phyloP scores from a whole-genome alignment of 257 asterid species.

The Lycium ferocissimum region DNA sequence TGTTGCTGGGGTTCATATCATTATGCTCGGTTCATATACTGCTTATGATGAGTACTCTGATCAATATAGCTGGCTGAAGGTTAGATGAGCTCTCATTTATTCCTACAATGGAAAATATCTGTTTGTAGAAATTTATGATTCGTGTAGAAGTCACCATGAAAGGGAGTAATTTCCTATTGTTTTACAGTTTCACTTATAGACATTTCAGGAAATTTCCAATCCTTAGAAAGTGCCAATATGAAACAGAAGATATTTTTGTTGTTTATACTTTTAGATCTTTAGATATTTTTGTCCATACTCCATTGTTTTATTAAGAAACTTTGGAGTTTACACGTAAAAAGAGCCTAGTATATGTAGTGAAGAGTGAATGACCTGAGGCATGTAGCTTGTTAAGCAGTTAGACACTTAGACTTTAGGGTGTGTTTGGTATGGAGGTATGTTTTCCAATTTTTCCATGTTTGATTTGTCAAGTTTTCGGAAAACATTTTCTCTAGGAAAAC shows the following conservation, averaged over 20 bases:
- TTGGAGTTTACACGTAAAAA: neutral
- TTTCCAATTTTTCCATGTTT: too few relatives aligned
- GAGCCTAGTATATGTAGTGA: neutral
- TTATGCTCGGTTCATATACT: slow-evolving; percentile 92
- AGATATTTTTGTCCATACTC: slow-evolving; percentile 10
- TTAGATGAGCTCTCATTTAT: slow-evolving; percentile 39
- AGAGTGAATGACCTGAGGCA: neutral
- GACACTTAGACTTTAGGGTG: neutral
- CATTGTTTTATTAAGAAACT: neutral
- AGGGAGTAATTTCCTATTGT: slow-evolving; percentile 3
- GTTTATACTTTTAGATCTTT: slow-evolving; percentile 3
- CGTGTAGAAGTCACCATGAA: neutral
- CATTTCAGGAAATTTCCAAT: slow-evolving; percentile 19
- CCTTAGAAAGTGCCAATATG: neutral
- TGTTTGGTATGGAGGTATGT: too few relatives aligned
- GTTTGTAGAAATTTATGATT: neutral
- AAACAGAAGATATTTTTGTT: slow-evolving; percentile 6
- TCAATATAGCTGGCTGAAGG: slow-evolving; percentile 90
- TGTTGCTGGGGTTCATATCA: slow-evolving; percentile 80
- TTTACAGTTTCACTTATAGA: neutral
- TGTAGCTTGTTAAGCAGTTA: neutral
- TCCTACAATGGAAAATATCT: neutral
- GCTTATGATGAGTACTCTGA: slow-evolving; percentile 65
- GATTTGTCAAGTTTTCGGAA: too few relatives aligned
- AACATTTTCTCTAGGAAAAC: too few relatives aligned